A percentile compares a stretch with the other conserved stretches of the same genome.
These are phyloP conservation scores for Plectosphaerella sp. DNA, from an alignment of 2,329 filamentous ascomycete genomes.

Conservation along the genomic window DNA sequence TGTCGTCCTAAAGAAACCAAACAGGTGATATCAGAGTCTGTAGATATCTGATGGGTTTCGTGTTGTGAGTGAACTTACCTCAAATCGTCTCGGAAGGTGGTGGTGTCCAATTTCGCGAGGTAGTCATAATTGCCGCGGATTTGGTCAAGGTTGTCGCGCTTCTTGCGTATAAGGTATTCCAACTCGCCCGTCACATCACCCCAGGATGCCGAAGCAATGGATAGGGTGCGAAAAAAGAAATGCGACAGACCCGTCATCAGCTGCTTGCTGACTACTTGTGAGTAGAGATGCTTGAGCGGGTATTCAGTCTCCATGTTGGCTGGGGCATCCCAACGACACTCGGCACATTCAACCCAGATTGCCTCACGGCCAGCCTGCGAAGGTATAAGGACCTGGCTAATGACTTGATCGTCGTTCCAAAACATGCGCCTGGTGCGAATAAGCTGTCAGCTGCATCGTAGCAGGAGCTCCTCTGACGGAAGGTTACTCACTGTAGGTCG, in stretches of 20 bases:
- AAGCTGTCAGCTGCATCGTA: too few species aligned
- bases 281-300: slow-evolving; percentile 5
- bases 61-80: not conserved
- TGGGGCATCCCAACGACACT: slow-evolving; percentile 1
- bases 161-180: not conserved
- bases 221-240: not conserved
- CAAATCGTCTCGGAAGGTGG: not conserved
- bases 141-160: not conserved
- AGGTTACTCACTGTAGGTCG: too few species aligned
- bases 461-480: too few species aligned
- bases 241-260: not conserved
- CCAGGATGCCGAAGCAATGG: not conserved
- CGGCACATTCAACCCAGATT: not conserved
- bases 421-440: too few species aligned
- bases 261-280: not conserved
- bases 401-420: too few species aligned
- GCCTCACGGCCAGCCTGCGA: not conserved
- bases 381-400: not conserved
- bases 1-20: not conserved
- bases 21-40: not conserved
- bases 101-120: not conserved
- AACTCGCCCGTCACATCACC: not conserved
- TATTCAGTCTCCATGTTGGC: not conserved
- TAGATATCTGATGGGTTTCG: too few species aligned
- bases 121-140: not conserved